Evolutionary conservation across 768 basidiomycete species (phyloP).

Genomic region (Boletellus sp.): DNA sequence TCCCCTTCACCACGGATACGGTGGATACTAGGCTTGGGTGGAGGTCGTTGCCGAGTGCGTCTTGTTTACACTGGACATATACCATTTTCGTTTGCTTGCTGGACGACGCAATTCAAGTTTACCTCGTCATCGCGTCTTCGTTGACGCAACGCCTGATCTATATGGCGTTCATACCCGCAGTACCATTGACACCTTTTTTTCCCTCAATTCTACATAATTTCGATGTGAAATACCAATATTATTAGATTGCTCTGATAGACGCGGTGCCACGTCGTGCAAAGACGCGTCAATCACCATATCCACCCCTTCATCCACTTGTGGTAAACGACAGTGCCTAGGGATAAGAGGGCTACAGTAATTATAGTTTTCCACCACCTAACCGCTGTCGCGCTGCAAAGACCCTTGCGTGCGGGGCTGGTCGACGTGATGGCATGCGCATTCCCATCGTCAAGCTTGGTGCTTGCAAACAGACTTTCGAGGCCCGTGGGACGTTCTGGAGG

Average conservation of each 20-base stretch:
- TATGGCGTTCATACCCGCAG: constrained; percentile 26
- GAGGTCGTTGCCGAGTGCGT: not conserved
- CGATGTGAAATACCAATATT: constrained; percentile 1
- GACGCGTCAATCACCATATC: constrained; percentile 17
- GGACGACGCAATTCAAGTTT: constrained; percentile 24
- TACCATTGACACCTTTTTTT: not conserved
- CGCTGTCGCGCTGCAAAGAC: constrained; percentile 1
- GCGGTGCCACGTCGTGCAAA: constrained; percentile 3
- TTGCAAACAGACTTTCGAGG: constrained; percentile 65
- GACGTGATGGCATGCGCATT: not conserved
- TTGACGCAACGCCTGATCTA: constrained; percentile 1
- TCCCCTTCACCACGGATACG: constrained; percentile 53
- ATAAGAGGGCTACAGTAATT: constrained; percentile 16
- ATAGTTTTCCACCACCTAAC: constrained; percentile 11
- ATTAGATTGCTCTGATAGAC: constrained; percentile 8
- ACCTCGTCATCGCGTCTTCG: not conserved
- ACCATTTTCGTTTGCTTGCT: constrained; percentile 27
- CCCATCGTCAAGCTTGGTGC: constrained; percentile 53
- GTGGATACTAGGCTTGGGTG: constrained; percentile 17
- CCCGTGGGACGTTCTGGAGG: constrained; percentile 77
- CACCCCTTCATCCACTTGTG: constrained; percentile 20
- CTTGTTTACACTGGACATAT: constrained; percentile 5
- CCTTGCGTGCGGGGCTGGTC: not conserved
- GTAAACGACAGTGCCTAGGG: constrained; percentile 18
- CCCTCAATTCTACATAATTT: constrained; percentile 2